Percentiles rank a stretch among this genome's conserved stretches.
Evolutionary conservation across 495 filamentous ascomycete species (phyloP).

Genomic region (Penicillium turbatum): DNA sequence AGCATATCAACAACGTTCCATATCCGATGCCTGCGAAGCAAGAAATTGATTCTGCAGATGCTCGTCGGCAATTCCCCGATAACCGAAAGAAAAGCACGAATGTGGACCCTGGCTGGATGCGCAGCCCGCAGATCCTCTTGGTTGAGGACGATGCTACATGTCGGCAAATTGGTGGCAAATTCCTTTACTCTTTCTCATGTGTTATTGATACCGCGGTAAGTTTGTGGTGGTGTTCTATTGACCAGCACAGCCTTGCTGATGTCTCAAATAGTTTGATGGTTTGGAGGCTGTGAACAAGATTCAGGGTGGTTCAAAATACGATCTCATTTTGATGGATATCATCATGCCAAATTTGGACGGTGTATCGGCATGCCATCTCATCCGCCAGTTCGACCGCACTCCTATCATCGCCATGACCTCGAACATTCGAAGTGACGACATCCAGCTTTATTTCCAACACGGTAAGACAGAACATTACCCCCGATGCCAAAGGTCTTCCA

Average conservation of each 20-base stretch:
- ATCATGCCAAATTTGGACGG: constrained; percentile 97
- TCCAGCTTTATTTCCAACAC: constrained; percentile 94
- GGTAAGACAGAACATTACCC: constrained; percentile 59
- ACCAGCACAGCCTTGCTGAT: constrained; percentile 21
- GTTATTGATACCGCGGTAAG: constrained; percentile 88
- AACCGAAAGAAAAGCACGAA: constrained; percentile 63
- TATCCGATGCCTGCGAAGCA: constrained; percentile 64
- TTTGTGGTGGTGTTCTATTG: constrained; percentile 16
- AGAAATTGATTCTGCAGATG: constrained; percentile 46
- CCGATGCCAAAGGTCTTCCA: constrained; percentile 2
- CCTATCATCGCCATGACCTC: constrained; percentile 99
- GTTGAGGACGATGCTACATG: constrained; percentile 97
- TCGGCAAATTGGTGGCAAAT: constrained; percentile 89
- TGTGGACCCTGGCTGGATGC: constrained; percentile 75
- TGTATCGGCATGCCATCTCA: constrained; percentile 89
- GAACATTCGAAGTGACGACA: constrained; percentile 95
- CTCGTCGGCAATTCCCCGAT: constrained; percentile 46
- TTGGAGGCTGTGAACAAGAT: constrained; percentile 92
- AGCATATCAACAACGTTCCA: constrained; percentile 90
- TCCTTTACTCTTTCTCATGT: constrained; percentile 83
- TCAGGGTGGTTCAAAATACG: constrained; percentile 75
- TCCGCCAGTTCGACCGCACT: constrained; percentile 81
- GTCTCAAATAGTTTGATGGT: constrained; percentile 66
- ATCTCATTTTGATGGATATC: constrained; percentile 97
- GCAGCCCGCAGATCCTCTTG: constrained; percentile 79